These are phyloP conservation scores for Streptanthus diversifolius DNA, from an alignment of 345 rosid genomes.

Conservation along the genomic window DNA sequence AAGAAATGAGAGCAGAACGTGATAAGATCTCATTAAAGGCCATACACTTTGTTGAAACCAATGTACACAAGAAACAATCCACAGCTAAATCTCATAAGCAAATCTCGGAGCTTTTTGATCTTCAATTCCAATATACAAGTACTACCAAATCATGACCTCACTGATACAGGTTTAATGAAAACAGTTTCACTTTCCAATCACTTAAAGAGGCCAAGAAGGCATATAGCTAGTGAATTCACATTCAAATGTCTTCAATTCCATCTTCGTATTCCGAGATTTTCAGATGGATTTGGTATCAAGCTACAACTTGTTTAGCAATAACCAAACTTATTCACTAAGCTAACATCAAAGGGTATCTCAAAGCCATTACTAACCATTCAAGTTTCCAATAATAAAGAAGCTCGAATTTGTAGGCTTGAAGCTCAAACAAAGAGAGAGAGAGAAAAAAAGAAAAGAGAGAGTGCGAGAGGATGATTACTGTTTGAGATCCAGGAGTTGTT, in stretches of 20 bases:
- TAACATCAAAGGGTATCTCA: conserved; percentile 3
- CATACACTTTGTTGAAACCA: not conserved
- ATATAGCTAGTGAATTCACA: not conserved
- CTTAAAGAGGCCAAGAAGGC: not conserved
- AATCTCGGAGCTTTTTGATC: not conserved
- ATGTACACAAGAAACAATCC: not conserved
- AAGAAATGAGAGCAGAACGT: not conserved
- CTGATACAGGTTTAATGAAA: not conserved
- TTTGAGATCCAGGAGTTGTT: conserved; percentile 78
- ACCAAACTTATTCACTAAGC: not conserved
- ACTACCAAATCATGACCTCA: not conserved
- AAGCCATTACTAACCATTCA: not conserved
- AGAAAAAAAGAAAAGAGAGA: not conserved
- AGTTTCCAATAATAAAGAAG: not conserved
- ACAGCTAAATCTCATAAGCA: not conserved
- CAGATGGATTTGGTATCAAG: not conserved
- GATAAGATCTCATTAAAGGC: not conserved
- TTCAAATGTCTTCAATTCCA: not conserved
- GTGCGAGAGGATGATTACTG: conserved; percentile 42
- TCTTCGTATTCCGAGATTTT: not conserved
- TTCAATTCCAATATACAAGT: not conserved
- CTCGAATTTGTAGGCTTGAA: not conserved
- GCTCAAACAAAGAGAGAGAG: not conserved
- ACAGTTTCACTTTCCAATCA: not conserved
- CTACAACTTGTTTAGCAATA: not conserved